Evolutionary conservation across 1,139 yeast genomes (phyloP).

Genomic region (Trichomonascaceae sp.): DNA sequence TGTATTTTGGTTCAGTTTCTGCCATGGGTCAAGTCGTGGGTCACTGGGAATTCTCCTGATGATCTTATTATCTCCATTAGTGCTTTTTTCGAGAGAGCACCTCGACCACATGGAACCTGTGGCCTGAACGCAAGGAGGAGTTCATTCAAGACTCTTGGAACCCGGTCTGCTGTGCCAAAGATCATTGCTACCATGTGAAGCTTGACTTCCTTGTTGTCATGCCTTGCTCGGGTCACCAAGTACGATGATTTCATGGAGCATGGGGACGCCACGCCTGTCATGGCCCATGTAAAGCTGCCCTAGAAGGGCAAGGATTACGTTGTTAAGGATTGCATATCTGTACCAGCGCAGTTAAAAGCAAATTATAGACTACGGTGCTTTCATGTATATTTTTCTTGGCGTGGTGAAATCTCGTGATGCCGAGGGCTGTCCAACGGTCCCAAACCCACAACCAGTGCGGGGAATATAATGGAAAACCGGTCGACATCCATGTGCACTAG

Average conservation of each 20-base stretch:
- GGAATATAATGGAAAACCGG: no score
- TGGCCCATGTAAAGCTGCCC: conserved; percentile 85
- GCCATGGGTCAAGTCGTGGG: conserved; percentile 90
- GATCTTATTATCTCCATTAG: conserved; percentile 90
- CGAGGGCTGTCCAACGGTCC: no score
- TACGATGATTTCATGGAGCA: conserved; percentile 60
- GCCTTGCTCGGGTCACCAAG: conserved; percentile 78
- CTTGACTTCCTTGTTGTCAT: conserved; percentile 78
- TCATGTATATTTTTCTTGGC: no score
- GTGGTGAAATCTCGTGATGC: no score
- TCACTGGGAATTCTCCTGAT: conserved; percentile 86
- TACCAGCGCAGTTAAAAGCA: no score
- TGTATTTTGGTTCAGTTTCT: no score
- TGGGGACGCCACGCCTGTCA: conserved; percentile 84
- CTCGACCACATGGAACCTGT: no score
- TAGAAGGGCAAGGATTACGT: conserved; percentile 96
- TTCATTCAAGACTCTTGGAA: conserved; percentile 78
- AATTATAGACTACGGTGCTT: no score
- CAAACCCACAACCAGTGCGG: no score
- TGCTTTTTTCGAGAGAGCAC: conserved; percentile 82
- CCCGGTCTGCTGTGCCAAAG: conserved; percentile 74
- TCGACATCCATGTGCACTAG: no score
- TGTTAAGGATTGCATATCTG: conserved; percentile 81
- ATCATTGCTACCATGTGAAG: conserved; percentile 57
- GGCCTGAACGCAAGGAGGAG: conserved; percentile 85